phyloP scores from a whole-genome alignment of 2,329 filamentous ascomycete species.

The Botryotinia calthae region DNA sequence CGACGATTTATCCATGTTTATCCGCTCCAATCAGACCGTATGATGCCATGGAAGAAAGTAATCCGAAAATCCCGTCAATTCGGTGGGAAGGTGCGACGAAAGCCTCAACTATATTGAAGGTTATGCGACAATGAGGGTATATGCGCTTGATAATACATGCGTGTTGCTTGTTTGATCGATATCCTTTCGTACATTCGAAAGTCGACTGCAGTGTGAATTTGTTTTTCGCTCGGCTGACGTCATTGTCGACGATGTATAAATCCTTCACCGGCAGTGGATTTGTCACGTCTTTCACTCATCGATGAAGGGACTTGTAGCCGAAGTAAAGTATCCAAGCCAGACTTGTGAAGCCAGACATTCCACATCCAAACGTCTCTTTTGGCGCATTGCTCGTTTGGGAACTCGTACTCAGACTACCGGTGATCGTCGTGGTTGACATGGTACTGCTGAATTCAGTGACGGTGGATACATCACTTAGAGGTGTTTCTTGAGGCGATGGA shows the following conservation, averaged over 20 bases:
- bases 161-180: background rate
- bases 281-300: background rate
- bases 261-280: background rate
- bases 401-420: background rate
- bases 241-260: background rate
- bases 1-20: slow-evolving; percentile 29
- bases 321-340: slow-evolving; percentile 19
- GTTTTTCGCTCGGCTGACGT: background rate
- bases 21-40: slow-evolving; percentile 30
- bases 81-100: background rate
- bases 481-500: background rate
- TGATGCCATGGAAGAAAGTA: background rate
- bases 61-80: background rate
- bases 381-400: slow-evolving; percentile 11
- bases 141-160: background rate
- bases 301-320: slow-evolving; percentile 2
- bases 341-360: background rate
- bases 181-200: background rate
- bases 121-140: background rate
- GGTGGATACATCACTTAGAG: slow-evolving; percentile 7
- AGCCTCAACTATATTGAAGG: background rate
- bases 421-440: slow-evolving; percentile 15
- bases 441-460: slow-evolving; percentile 16
- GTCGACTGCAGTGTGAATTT: background rate
- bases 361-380: background rate